Base-by-base conservation (phyloP, 495 filamentous ascomycete genomes). In the Podospora didyma region DNA sequence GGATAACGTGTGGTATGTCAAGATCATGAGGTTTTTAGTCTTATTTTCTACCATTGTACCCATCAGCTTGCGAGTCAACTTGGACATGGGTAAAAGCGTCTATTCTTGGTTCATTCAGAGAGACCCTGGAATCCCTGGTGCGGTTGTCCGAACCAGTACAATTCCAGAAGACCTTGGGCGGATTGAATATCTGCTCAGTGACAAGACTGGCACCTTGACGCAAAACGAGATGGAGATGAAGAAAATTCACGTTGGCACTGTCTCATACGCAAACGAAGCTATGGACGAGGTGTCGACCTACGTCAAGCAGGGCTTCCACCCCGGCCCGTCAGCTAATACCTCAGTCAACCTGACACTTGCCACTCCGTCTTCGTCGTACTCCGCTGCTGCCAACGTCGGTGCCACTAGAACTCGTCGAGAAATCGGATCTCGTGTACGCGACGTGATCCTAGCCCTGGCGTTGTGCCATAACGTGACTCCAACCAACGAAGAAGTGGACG, bases 191-290 rank as follows among this genome's bases (percentile, higher is more conserved):
- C 79, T 99, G 11, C 80, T 99, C 14, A 96, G 89, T 56, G 94
- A 99, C 70, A 99, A 99, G 71, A 99, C 94, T 9, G 94, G 94
- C 9, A 99, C 94, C 11, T 72, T 99, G 53, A 99, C 94, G 11
- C 92, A 97, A 65, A 99, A 99, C 68, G 90, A 97, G 62, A 97
- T 97, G 93, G 94, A 96, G 71, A 82, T 99, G 79, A 96, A 92
- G 65, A 99, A 97, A 72, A 92, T 97, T 24, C 95, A 97, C 63
- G 90, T 99, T 56, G 95, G 95, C 1, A 97, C 94, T 20, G 95
- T 97, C 2, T 96, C 92, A 0, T 99, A 97, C 65, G 95, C 92
- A 21, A 94, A 93, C 60, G 95, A 99, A 69, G 92, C 94, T 2
- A 97, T 97, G 95, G 94, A 97, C 56, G 95, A 97, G 68, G 95